phyloP scores from a whole-genome alignment of 2,329 filamentous ascomycete genomes.

The Reticulascus tulasneorum region DNA sequence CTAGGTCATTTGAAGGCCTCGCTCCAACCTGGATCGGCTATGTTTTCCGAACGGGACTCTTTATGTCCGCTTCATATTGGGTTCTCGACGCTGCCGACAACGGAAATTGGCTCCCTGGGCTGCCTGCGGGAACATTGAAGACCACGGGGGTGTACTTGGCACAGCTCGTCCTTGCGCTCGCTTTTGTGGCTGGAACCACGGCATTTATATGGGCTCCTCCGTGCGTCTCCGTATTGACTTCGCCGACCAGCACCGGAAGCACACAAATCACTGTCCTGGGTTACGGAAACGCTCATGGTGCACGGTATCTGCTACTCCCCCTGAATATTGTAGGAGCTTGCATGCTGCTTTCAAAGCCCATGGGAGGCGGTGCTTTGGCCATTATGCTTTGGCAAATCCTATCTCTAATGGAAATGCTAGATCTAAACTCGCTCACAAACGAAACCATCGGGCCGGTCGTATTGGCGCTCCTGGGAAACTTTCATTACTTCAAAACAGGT shows the following conservation, averaged over 20 bases:
- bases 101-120: conserved; percentile 66
- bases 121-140: conserved; percentile 64
- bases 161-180: conserved; percentile 73
- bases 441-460: conserved; percentile 79
- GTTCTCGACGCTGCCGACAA: conserved; percentile 85
- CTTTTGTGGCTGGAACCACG: conserved; percentile 77
- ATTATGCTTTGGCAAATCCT: conserved; percentile 87
- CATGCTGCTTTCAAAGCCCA: conserved; percentile 84
- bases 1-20: conserved; percentile 81
- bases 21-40: conserved; percentile 81
- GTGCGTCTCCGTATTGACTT: conserved; percentile 67
- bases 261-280: conserved; percentile 75
- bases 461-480: conserved; percentile 83
- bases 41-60: conserved; percentile 70
- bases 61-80: conserved; percentile 81
- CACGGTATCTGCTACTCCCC: conserved; percentile 80
- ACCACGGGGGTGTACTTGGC: conserved; percentile 71
- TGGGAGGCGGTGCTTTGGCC: conserved; percentile 82
- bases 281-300: conserved; percentile 89
- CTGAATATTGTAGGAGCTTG: conserved; percentile 74
- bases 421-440: conserved; percentile 56
- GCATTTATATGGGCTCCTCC: conserved; percentile 85
- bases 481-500: conserved; percentile 96
- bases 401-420: conserved; percentile 64
- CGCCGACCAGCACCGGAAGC: conserved; percentile 37